A percentile compares a stretch with the other conserved stretches of the same genome.
Conservation (phyloP, 164 flowering plant species). For the Tetracentron sinense region DNA sequence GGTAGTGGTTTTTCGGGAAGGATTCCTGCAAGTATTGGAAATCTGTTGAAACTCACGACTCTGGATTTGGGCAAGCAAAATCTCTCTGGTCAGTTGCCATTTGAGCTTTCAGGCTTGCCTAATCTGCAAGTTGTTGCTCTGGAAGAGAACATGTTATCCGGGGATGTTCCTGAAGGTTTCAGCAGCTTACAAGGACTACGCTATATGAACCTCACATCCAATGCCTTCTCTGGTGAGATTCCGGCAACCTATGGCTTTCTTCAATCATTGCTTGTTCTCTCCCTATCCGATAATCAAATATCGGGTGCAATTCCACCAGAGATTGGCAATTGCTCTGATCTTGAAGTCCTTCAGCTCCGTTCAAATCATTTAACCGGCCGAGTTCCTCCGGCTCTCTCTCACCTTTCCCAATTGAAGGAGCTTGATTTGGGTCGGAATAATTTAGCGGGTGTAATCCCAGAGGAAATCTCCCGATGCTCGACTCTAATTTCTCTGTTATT, state of each 20-base stretch:
- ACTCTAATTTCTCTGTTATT: constrained; percentile 31
- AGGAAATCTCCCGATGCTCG: constrained; percentile 33
- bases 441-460: constrained; percentile 42
- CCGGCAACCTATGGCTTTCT: constrained; percentile 59
- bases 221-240: constrained; percentile 48
- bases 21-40: constrained; percentile 52
- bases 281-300: constrained; percentile 43
- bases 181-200: constrained; percentile 53
- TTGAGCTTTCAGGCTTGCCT: constrained; percentile 68
- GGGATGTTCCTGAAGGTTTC: constrained; percentile 67
- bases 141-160: constrained; percentile 49
- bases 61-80: constrained; percentile 67
- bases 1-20: constrained; percentile 49
- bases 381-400: constrained; percentile 41
- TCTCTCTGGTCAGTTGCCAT: constrained; percentile 55
- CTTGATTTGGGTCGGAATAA: constrained; percentile 53
- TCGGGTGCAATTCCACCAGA: constrained; percentile 49
- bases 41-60: constrained; percentile 36
- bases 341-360: constrained; percentile 47
- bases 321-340: constrained; percentile 51
- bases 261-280: constrained; percentile 37
- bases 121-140: constrained; percentile 49
- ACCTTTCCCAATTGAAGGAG: constrained; percentile 38
- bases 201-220: constrained; percentile 50
- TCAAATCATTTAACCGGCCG: constrained; percentile 40